Evolutionary conservation across 2,329 filamentous ascomycete genomes (phyloP), one percentile per base, ranked within the genome.

Genomic region (Botryotinia narcissicola): DNA sequence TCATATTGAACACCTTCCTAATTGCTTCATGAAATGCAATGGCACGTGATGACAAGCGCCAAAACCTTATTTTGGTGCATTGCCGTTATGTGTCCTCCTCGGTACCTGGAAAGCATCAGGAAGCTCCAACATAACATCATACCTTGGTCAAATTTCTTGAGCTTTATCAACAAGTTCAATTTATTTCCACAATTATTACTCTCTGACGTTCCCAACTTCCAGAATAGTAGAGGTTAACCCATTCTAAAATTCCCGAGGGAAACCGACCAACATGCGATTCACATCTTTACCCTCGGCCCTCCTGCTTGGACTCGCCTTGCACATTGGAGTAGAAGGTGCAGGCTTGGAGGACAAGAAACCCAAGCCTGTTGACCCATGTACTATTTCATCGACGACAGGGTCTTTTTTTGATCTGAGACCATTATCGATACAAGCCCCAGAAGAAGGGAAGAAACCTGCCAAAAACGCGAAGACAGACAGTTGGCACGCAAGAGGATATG

Each of bases 401-500:
- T 70, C 77, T 18, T 82, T 81, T 74, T 82, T 80, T 71, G 81
- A 82, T 70, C 72, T 82, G 44, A 79, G 80, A 75, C 73, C 79
- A 48, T 75, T 81, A 35, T 77, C 79, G n/a, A 77, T 80, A 61
- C 25, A 75, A 46, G 76, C 76, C 18, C 74, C 75, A 4, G 73
- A 76, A 63, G 77, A 79, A 25, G 76, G 78, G 16, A 82, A 82
- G 73, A 84, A 84, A 75, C 80, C 82, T 59, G 80, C 81, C 63
- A 86, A 91, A 77, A 86, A 87, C 35, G 86, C 84, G 20, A 88
- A 90, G 59, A 86, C 86, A 72, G 85, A 88, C 74, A 91, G 86
- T 79, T 88, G 87, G 84, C 86, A 89, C 76, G 89, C 91, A 12
- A 88, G 87, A 74, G 93, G 93, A 48, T 92, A 90, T 81, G 93